A percentile compares a stretch with the other conserved stretches of the same genome.
Evolutionary conservation across 129 eudicot species (phyloP).

Genomic region (Glebionis coronaria): DNA sequence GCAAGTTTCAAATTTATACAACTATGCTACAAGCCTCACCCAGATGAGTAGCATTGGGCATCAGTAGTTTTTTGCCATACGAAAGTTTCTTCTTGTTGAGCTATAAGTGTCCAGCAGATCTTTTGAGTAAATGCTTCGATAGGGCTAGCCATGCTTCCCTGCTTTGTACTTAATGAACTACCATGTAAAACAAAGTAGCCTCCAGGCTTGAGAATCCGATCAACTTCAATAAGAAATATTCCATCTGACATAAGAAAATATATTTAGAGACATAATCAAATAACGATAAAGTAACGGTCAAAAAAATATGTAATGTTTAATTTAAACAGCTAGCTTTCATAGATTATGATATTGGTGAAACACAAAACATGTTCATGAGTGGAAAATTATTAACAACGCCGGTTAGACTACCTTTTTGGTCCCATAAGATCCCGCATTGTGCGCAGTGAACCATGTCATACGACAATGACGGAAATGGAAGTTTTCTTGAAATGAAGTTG

Average conservation of each 20-base stretch:
- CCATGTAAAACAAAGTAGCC: conserved; percentile 89
- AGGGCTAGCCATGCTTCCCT: conserved; percentile 58
- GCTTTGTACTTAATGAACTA: conserved; percentile 44
- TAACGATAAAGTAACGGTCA: neutral
- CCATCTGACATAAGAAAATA: conserved; percentile 55
- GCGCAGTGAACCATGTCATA: conserved; percentile 99
- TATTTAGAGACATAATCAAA: conserved; percentile 18
- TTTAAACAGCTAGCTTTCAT: conserved; percentile 12
- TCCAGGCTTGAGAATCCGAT: conserved; percentile 90
- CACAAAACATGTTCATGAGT: neutral
- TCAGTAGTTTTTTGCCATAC: conserved; percentile 94
- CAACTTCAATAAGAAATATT: conserved; percentile 78
- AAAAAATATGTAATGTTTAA: neutral
- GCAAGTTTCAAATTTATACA: neutral
- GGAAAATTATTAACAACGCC: neutral
- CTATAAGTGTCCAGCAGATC: conserved; percentile 77
- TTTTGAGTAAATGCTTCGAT: conserved; percentile 62
- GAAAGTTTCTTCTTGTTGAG: conserved; percentile 91
- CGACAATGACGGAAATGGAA: conserved; percentile 92
- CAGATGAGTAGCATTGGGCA: conserved; percentile 67
- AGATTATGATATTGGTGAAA: neutral
- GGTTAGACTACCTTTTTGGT: conserved; percentile 58
- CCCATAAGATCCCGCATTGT: conserved; percentile 95
- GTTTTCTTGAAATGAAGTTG: conserved; percentile 78
- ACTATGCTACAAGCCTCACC: conserved; percentile 49